Percentiles rank a stretch among this genome's conserved stretches.
These are phyloP conservation scores for Bidens hawaiensis DNA, from an alignment of 140 eudicot genomes.

Conservation along the genomic window DNA sequence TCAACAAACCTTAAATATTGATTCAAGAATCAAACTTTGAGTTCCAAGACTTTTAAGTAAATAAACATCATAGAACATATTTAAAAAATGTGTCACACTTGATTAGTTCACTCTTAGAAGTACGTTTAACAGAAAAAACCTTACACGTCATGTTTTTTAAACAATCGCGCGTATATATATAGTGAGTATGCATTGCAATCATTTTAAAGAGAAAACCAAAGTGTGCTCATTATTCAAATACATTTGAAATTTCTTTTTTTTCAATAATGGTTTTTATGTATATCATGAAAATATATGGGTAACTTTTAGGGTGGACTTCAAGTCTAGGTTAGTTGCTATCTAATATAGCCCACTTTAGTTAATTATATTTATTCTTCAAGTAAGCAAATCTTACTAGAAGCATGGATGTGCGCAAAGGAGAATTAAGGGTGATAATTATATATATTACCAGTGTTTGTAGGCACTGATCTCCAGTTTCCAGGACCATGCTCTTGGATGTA, in stretches of 20 bases:
- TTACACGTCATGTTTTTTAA: not conserved
- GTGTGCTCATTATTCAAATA: not conserved
- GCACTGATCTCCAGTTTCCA: slow-evolving; percentile 92
- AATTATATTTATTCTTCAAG: not conserved
- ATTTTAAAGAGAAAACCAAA: not conserved
- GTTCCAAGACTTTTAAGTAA: not conserved
- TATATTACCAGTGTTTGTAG: slow-evolving; percentile 72
- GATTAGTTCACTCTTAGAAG: not conserved
- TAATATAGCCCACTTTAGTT: too few species aligned
- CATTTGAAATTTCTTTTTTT: not conserved
- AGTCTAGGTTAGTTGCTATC: not conserved
- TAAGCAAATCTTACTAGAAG: not conserved
- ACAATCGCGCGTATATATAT: not conserved
- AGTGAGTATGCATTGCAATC: not conserved
- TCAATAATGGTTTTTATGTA: too few species aligned
- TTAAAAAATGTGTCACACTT: not conserved
- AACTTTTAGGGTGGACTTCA: too few species aligned
- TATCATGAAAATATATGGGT: too few species aligned
- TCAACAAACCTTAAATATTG: slow-evolving; percentile 49
- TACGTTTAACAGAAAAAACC: not conserved
- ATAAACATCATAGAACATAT: not conserved
- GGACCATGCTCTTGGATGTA: slow-evolving; percentile 91
- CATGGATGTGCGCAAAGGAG: not conserved
- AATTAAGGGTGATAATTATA: not conserved
- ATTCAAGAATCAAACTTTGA: slow-evolving; percentile 14